phyloP scores from a whole-genome alignment of 106 monocot species.

The Acorus gramineus region DNA sequence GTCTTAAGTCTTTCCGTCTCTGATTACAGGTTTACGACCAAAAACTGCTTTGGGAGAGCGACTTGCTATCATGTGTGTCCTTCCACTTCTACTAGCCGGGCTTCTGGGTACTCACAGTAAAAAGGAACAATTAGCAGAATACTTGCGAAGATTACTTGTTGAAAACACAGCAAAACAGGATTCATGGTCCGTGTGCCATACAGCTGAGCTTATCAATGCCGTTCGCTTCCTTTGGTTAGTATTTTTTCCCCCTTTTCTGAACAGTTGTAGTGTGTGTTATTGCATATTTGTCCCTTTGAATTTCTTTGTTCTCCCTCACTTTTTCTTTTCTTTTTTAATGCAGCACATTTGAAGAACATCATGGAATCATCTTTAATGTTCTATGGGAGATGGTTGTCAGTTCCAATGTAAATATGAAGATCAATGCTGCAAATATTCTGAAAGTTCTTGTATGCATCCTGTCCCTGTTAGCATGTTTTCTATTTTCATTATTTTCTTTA shows the following conservation, averaged over 20 bases:
- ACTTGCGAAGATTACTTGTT: slow-evolving; percentile 73
- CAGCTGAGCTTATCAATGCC: slow-evolving; percentile 62
- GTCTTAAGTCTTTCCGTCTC: neutral
- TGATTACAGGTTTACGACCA: slow-evolving; percentile 66
- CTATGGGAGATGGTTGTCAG: slow-evolving; percentile 99
- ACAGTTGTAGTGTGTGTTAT: too few species aligned
- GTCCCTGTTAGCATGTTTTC: neutral
- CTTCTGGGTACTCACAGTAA: slow-evolving; percentile 57
- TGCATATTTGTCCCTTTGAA: neutral
- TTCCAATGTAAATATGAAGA: slow-evolving; percentile 64
- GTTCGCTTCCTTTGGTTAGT: slow-evolving; percentile 88
- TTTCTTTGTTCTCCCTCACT: neutral
- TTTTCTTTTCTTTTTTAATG: slow-evolving; percentile 10
- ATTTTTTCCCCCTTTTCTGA: neutral
- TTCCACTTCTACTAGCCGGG: slow-evolving; percentile 83
- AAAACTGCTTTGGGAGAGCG: slow-evolving; percentile 64
- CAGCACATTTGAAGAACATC: slow-evolving; percentile 83
- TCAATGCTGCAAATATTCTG: slow-evolving; percentile 72
- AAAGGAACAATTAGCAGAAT: slow-evolving; percentile 48
- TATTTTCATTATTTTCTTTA: neutral
- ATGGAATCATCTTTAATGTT: slow-evolving; percentile 69
- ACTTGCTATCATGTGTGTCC: slow-evolving; percentile 73
- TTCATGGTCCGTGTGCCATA: slow-evolving; percentile 39
- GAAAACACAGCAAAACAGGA: slow-evolving; percentile 42
- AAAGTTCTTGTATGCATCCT: slow-evolving; percentile 69